Evolutionary conservation across 2,329 filamentous ascomycete species (phyloP), one percentile per base, ranked within the genome.

Genomic region (Dichotomopilus funicola): DNA sequence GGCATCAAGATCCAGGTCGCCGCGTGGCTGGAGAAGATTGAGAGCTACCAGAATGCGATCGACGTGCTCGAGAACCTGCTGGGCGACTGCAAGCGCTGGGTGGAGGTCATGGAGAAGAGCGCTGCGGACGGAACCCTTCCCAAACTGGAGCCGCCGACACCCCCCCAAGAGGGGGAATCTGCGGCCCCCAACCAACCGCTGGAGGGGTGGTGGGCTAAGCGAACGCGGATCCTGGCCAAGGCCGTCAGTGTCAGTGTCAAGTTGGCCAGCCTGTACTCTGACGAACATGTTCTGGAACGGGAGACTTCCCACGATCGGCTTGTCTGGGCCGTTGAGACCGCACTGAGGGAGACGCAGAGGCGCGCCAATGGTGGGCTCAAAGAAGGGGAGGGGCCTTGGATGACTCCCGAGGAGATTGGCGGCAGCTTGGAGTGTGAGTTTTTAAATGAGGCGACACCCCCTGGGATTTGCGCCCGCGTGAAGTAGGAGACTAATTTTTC

Each of bases 1-100:
- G 94, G 94, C 7, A 85, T 97, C 51, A 89, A 91, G 66, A 85
- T 97, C 50, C 85, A 91, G 67, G 78, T 95, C 7, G 85, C 89
- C 1, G 79, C 80, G 8, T 84, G 95, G 78, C 78, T 96, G 59
- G 89, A 96, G 71, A 86, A 87, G 66, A 81, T 89, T 12, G 79
- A 85, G 36, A 82, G 87, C 64, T 85, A 85, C 65, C 77, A 81
- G 27, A 81, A 85, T 55, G 84, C 91, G 0, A 85, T 89, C 55
- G 81, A 89, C 49, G 83, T 96, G 4, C 73, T 96, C 36, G 89
- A 95, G 69, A 80, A 83, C n/a, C 78, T 95, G 43, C 78, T 86
- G 59, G 71, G 69, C 5, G 90, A 96, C 66, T 87, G 86, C 69
- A 74, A 73, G 64, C 76, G 73, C 64, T 87, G 82, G 83, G 71